A percentile compares a stretch with the other conserved stretches of the same genome.
Conservation (phyloP, 768 basidiomycete species). For the Austroboletus eburneus region DNA sequence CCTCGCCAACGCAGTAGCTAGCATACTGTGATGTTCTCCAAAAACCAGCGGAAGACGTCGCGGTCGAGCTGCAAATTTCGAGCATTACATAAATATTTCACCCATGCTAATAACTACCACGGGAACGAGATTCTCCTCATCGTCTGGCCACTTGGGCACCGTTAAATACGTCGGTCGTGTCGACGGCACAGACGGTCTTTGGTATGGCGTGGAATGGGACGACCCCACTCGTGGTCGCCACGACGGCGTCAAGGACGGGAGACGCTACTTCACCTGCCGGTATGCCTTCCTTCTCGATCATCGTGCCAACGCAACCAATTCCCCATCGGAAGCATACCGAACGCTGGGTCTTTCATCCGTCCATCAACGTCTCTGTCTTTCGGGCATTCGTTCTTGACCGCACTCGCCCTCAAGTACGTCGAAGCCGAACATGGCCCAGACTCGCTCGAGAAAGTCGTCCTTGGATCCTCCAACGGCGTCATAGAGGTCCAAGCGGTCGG, state of each 20-base stretch:
- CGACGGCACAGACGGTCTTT: conserved; percentile 57
- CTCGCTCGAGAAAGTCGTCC: conserved; percentile 56
- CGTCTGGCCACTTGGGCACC: conserved; percentile 56
- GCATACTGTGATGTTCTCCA: conserved; percentile 28
- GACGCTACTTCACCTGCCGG: conserved; percentile 76
- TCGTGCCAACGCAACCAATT: conserved; percentile 7
- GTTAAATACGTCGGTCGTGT: conserved; percentile 67
- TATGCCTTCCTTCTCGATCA: conserved; percentile 32
- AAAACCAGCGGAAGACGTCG: too few relatives aligned
- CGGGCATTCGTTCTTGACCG: conserved; percentile 70
- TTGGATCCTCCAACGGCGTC: conserved; percentile 78
- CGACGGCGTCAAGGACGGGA: conserved; percentile 74
- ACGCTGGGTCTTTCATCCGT: conserved; percentile 79
- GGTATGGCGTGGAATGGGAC: conserved; percentile 99
- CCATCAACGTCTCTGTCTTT: conserved; percentile 52
- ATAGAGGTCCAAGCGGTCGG: conserved; percentile 87
- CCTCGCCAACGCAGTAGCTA: conserved; percentile 23
- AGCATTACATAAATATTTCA: too few relatives aligned
- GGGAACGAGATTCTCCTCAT: conserved; percentile 53
- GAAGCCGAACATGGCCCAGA: conserved; percentile 51
- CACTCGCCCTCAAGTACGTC: conserved; percentile 75
- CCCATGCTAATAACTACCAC: too few relatives aligned
- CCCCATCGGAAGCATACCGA: conserved; percentile 43
- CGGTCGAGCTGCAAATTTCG: too few relatives aligned
- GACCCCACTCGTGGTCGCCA: conserved; percentile 82